Evolutionary conservation across 805 yeast genomes (phyloP), one percentile per base, ranked within the genome.

Genomic region (Ogataea neopini): DNA sequence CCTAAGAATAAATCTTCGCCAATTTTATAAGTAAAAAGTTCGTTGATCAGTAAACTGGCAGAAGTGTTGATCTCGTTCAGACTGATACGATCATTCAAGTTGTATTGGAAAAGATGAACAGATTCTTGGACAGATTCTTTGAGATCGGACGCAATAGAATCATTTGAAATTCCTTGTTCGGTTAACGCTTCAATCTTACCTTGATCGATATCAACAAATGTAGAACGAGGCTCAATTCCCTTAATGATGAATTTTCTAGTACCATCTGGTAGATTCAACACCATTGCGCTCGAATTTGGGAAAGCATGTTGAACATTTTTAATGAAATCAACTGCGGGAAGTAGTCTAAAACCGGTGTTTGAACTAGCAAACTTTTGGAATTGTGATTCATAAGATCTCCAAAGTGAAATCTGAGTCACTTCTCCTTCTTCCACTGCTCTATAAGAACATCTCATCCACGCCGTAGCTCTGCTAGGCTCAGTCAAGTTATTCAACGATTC

Each of bases 321-420:
- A 64, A 94, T 94, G 66, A 94, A 94, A 56, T 94, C 98, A 10
- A 94, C 97, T 0, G 99, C 99, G 1, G 97, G 96, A 26, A 92
- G 74, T 42, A 92, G 70, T 56, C 81, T 79, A 47, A 76, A 73
- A 11, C 67, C 64, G 2, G 41, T 14, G 17, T 48, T 40, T 32
- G 79, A 74, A 58, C 83, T 77, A 25, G 69, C 73, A 37, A 78
- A 79, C 45, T 76, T 77, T 51, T 85, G 85, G 60, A 94, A 94
- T 63, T 86, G 94, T 11, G 82, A 72, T 65, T 94, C 98, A 69
- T 94, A 94, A 0, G 96, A 82, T 65, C 90, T 88, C 99, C 99
- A 94, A 37, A 94, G 76, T 15, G 95, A 86, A 20, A 94, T 91
- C 69, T 94, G 99, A 0, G 97, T 90, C 9, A 91, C 96, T 61